Conservation (phyloP, 2,329 filamentous ascomycete genomes). For the Cladosporium colombiae region DNA sequence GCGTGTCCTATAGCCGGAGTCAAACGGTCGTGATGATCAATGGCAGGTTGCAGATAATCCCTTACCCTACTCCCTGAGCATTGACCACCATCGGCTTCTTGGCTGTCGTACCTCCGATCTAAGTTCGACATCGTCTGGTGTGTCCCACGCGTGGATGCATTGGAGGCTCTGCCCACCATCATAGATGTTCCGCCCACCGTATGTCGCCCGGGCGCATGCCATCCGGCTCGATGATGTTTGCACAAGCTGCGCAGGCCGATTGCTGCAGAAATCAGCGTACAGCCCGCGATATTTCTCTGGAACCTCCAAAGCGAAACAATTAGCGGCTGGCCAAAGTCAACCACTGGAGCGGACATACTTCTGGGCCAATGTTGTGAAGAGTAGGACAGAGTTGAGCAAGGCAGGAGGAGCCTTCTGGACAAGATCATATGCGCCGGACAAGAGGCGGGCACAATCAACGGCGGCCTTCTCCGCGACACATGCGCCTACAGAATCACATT, state of each 20-base stretch:
- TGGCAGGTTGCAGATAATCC: neutral
- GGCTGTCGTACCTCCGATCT: constrained; percentile 4
- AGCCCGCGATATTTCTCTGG: constrained; percentile 9
- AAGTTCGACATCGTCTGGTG: constrained; percentile 4
- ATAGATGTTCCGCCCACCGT: constrained; percentile 19
- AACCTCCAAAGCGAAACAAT: constrained; percentile 3
- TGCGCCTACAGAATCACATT: constrained; percentile 8
- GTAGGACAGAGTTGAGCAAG: constrained; percentile 12
- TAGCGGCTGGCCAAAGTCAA: constrained; percentile 9
- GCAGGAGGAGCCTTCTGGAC: constrained; percentile 10
- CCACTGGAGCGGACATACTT: constrained; percentile 18
- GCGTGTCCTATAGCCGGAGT: neutral
- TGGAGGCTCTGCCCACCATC: neutral
- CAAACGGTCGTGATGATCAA: neutral
- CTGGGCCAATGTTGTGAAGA: constrained; percentile 17
- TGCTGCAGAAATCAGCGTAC: constrained; percentile 7
- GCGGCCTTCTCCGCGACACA: constrained; percentile 18
- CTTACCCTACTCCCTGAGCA: constrained; percentile 1
- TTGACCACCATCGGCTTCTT: constrained; percentile 10
- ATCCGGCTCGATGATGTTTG: constrained; percentile 20
- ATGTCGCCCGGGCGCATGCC: constrained; percentile 12
- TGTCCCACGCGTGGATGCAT: neutral
- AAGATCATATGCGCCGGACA: constrained; percentile 17
- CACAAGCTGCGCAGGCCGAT: constrained; percentile 11
- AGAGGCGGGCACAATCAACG: constrained; percentile 17